A percentile compares a stretch with the other conserved stretches of the same genome.
Conservation (phyloP, 1,284 basidiomycete genomes). For the Cronartium ribicola region DNA sequence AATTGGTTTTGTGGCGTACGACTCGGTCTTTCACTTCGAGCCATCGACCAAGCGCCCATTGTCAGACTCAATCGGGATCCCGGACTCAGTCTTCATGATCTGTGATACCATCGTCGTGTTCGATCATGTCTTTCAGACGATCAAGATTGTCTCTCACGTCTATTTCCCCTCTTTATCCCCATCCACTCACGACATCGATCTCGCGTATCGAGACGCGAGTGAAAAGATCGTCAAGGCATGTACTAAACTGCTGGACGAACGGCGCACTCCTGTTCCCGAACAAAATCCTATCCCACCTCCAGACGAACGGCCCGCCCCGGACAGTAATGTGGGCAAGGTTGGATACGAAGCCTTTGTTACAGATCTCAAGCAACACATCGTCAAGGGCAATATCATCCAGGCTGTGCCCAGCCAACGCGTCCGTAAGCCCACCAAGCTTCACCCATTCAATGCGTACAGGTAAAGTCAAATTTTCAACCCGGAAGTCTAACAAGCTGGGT, state of each 20-base stretch:
- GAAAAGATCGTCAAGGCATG: constrained; percentile 71
- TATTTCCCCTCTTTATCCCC: constrained; percentile 65
- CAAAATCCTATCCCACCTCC: constrained; percentile 54
- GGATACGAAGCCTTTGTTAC: constrained; percentile 94
- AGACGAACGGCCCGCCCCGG: constrained; percentile 57
- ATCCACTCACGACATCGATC: constrained; percentile 58
- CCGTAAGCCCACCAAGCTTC: constrained; percentile 73
- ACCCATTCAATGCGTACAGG: constrained; percentile 83
- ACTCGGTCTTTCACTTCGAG: constrained; percentile 94
- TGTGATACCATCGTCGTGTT: constrained; percentile 90
- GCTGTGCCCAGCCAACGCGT: constrained; percentile 94
- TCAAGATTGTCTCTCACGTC: constrained; percentile 94
- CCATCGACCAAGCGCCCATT: constrained; percentile 60
- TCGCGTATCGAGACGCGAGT: constrained; percentile 75
- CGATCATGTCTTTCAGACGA: constrained; percentile 90
- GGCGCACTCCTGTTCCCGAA: constrained; percentile 62
- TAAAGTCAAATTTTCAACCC: constrained; percentile 10
- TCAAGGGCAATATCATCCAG: constrained; percentile 97
- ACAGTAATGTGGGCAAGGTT: constrained; percentile 86
- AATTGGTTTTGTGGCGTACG: constrained; percentile 95
- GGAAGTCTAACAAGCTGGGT: no score
- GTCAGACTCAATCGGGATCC: constrained; percentile 71
- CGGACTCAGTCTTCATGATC: constrained; percentile 95
- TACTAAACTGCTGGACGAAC: constrained; percentile 61
- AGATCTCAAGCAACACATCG: constrained; percentile 83